Base-by-base conservation (phyloP, 352 stramenopile species). In the Pythium aristosporum region DNA sequence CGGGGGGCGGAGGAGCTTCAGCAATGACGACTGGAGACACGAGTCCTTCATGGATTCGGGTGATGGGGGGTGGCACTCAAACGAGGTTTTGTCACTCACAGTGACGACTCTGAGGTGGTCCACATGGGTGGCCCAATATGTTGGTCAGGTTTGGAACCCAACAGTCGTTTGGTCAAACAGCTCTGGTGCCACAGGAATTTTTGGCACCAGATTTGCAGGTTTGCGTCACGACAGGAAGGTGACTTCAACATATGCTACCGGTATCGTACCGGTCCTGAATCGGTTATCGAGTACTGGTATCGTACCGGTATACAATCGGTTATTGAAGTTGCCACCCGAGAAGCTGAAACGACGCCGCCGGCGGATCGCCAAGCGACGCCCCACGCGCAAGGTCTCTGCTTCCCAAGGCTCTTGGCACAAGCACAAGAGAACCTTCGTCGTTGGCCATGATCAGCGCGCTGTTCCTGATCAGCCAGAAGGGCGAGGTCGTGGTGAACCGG, bases 401-500 rank as follows among this genome's bases (percentile, higher is more conserved):
- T 4, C 5, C 9, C 7, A 3, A 15, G 13, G 5, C 10, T 12
- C 39, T 46, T 1, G 13, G 11, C 39, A n/a, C 39, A 46, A 46
- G 9, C 39, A 46, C 39, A 46, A 46, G 39, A 20, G 39, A 46
- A 18, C 13, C 39, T 20, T 9, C 9, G 6, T 46, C 39, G 5
- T 20, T 15, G 9, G 21, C 25, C 21, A 91, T 91, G 81, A 92
- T 92, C 73, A 92, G 83, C 61, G 83, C 79, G 20, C 61, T 92
- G 56, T 91, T 92, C 72, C 69, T 92, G 43, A 88, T 91, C 76
- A 88, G 76, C 66, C 83, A 89, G 51, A 92, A 92, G 73, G 83
- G 83, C 54, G 83, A 92, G 44, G 80, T 92, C 39, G 81, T 91
- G 71, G 75, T 92, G 65, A 90, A 92, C 48, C 80, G 83, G 12